Conservation (phyloP, 2,329 filamentous ascomycete species). For the Macrophomina phaseolina region DNA sequence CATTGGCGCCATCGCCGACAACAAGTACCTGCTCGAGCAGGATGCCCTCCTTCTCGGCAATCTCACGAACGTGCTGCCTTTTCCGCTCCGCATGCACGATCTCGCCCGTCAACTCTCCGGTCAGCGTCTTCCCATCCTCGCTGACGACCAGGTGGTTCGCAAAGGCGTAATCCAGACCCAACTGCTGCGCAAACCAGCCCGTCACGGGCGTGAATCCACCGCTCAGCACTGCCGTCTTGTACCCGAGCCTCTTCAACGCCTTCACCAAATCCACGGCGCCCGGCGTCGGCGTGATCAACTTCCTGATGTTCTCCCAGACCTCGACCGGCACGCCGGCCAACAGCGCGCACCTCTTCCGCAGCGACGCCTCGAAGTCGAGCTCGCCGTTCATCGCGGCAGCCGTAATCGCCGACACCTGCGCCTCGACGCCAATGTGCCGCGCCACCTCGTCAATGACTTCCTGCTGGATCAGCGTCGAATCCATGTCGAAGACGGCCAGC, state of each 20-base stretch:
- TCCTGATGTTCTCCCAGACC: slow-evolving; percentile 79
- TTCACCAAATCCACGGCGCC: slow-evolving; percentile 77
- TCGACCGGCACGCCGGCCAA: slow-evolving; percentile 79
- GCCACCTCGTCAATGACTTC: slow-evolving; percentile 98
- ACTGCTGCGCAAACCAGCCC: slow-evolving; percentile 77
- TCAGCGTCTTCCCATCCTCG: slow-evolving; percentile 60
- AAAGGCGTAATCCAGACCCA: slow-evolving; percentile 86
- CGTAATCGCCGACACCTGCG: slow-evolving; percentile 79
- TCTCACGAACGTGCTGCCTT: slow-evolving; percentile 71
- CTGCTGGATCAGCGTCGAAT: slow-evolving; percentile 94
- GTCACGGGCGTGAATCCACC: slow-evolving; percentile 92
- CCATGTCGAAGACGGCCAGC: slow-evolving; percentile 97
- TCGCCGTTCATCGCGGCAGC: slow-evolving; percentile 95
- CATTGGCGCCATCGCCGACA: slow-evolving; percentile 83
- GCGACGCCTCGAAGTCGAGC: slow-evolving; percentile 84
- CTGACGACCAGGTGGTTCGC: slow-evolving; percentile 82
- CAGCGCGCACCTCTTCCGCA: slow-evolving; percentile 79
- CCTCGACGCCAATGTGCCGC: slow-evolving; percentile 77
- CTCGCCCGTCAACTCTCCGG: slow-evolving; percentile 72
- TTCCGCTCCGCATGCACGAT: slow-evolving; percentile 82
- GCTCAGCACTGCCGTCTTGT: slow-evolving; percentile 87
- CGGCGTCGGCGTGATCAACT: slow-evolving; percentile 77
- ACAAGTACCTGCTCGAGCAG: slow-evolving; percentile 71
- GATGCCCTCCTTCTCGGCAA: slow-evolving; percentile 71
- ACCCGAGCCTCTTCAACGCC: slow-evolving; percentile 77